phyloP scores from a whole-genome alignment of 176 grass and related monocot genomes.

The Hordeum marinum region DNA sequence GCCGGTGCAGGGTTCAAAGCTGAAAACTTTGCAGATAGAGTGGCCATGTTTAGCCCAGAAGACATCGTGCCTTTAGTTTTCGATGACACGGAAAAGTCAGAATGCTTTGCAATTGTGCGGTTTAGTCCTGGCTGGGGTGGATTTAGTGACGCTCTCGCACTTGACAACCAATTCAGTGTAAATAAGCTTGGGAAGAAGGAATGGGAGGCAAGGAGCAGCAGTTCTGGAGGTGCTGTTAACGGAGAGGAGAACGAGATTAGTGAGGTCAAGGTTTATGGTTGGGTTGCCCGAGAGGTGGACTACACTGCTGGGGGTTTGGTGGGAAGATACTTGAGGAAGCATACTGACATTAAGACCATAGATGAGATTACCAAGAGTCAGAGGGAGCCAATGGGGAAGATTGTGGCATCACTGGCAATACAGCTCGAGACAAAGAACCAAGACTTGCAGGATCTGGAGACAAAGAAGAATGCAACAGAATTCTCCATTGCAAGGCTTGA shows the following conservation, averaged over 20 bases:
- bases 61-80: conserved; percentile 47
- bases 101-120: conserved; percentile 39
- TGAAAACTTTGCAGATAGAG: conserved; percentile 16
- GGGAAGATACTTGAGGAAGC: conserved; percentile 60
- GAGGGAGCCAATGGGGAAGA: conserved; percentile 36
- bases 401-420: conserved; percentile 42
- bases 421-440: conserved; percentile 69
- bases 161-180: conserved; percentile 55
- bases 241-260: not conserved
- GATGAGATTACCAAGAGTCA: conserved; percentile 49
- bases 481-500: conserved; percentile 45
- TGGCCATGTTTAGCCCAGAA: conserved; percentile 31
- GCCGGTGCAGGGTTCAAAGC: conserved; percentile 15
- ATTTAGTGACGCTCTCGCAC: conserved; percentile 53
- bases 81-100: conserved; percentile 4
- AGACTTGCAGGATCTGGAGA: conserved; percentile 64
- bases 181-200: conserved; percentile 58
- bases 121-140: conserved; percentile 64
- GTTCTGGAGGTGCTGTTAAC: not conserved
- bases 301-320: conserved; percentile 34
- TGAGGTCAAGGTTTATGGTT: conserved; percentile 57
- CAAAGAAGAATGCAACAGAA: conserved; percentile 52
- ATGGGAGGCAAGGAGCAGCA: conserved; percentile 3
- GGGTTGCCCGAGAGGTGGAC: conserved; percentile 61
- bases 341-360: conserved; percentile 52